Conservation (phyloP, 164 flowering plant species). For the Piper betle region DNA sequence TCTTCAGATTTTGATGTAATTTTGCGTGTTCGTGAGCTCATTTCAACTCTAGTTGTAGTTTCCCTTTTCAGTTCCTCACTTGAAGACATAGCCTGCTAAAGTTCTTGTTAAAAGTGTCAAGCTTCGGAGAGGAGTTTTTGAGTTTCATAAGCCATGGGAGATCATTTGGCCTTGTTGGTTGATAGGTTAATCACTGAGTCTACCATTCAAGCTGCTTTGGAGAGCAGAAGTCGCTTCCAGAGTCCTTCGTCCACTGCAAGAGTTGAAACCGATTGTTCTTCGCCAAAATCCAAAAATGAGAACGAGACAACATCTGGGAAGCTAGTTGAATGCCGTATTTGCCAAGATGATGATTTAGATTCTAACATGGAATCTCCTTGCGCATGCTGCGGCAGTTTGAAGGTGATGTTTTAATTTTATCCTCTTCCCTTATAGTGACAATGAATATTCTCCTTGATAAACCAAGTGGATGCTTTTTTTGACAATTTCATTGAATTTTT, state of each 20-base stretch:
- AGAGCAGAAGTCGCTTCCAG: conserved; percentile 22
- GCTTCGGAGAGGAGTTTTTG: not conserved
- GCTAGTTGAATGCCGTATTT: conserved; percentile 65
- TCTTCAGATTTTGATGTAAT: too few relatives aligned
- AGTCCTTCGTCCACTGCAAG: conserved; percentile 11
- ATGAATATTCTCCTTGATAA: not conserved
- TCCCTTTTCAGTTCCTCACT: not conserved
- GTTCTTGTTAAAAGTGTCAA: not conserved
- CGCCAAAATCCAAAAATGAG: conserved; percentile 17
- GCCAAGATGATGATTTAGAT: conserved; percentile 79
- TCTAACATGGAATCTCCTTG: conserved; percentile 78
- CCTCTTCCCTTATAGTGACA: not conserved
- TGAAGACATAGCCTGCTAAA: not conserved
- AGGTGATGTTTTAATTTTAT: conserved; percentile 25
- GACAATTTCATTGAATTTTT: too few relatives aligned
- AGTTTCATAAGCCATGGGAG: conserved; percentile 48
- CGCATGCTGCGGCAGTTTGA: conserved; percentile 81
- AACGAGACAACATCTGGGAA: conserved; percentile 19
- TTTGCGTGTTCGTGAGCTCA: too few relatives aligned
- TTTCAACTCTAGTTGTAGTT: not conserved
- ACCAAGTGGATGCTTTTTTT: not conserved
- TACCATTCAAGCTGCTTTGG: conserved; percentile 44
- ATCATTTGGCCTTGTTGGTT: conserved; percentile 68
- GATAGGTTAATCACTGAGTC: conserved; percentile 57
- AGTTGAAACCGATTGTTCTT: conserved; percentile 15